Conservation (phyloP, 139 green algal genomes). For the Chlorella sp. region DNA sequence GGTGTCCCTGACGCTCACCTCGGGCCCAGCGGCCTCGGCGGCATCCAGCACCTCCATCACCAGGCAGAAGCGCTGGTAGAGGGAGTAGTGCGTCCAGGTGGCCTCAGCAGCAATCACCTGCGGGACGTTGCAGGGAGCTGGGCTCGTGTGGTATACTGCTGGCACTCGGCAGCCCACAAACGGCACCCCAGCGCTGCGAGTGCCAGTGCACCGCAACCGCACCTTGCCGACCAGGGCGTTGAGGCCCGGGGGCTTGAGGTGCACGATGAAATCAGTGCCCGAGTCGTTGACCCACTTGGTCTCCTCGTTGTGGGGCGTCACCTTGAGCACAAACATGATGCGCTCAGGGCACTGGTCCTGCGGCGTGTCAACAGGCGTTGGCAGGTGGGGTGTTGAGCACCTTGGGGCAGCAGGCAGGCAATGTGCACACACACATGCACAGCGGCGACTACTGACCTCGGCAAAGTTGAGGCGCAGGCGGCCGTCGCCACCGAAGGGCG, state of each 20-base stretch:
- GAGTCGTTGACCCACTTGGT: conserved; percentile 53
- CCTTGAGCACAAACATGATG: conserved; percentile 65
- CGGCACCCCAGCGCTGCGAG: no score
- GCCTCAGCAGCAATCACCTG: conserved; percentile 44
- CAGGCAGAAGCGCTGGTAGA: conserved; percentile 67
- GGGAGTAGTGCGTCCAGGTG: conserved; percentile 53
- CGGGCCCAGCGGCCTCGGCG: conserved; percentile 55
- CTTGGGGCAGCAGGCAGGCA: no score
- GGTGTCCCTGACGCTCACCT: no score
- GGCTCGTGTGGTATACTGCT: no score
- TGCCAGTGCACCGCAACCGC: no score
- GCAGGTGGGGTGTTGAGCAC: no score
- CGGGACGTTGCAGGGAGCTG: no score
- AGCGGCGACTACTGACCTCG: neutral
- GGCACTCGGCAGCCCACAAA: no score
- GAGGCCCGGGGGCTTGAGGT: conserved; percentile 48
- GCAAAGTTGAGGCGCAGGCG: conserved; percentile 40
- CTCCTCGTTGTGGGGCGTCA: conserved; percentile 26
- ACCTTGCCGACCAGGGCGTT: conserved; percentile 30
- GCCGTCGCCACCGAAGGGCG: conserved; percentile 34
- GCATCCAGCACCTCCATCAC: conserved; percentile 60
- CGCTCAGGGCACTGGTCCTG: conserved; percentile 28
- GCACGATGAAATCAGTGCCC: conserved; percentile 45
- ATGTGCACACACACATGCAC: neutral
- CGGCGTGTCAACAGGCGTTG: neutral